Conservation (phyloP, 371 early-diverging fungal species). For the Rhizopus sp. region DNA sequence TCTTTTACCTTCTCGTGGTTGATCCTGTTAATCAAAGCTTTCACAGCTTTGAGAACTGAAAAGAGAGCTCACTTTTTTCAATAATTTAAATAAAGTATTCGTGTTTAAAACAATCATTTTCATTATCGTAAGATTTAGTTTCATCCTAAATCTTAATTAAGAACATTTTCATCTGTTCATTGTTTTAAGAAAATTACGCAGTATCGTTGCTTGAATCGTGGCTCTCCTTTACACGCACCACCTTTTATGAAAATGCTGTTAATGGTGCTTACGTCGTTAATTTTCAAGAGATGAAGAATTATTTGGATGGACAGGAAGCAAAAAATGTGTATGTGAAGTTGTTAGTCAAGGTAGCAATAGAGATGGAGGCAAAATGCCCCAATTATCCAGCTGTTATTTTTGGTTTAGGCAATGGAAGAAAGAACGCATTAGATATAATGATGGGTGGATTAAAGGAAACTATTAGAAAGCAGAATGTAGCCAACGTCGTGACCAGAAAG, state of each 20-base stretch:
- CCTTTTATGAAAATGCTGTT: conserved; percentile 5
- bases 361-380: too few species aligned
- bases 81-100: conserved; percentile 6
- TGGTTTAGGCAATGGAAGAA: conserved; percentile 4
- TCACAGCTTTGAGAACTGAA: conserved; percentile 10
- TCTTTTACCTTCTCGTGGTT: conserved; percentile 18
- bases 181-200: too few species aligned
- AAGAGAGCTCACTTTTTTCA: conserved; percentile 8
- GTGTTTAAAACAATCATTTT: conserved; percentile 1
- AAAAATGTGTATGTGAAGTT: conserved; percentile 5
- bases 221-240: too few species aligned
- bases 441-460: conserved; percentile 4
- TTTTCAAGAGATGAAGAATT: conserved; percentile 5
- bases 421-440: conserved; percentile 5
- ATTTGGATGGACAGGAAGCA: conserved; percentile 3
- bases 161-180: conserved; percentile 2
- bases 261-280: conserved; percentile 1
- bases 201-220: too few species aligned
- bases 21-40: conserved; percentile 17
- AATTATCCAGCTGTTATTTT: conserved; percentile 3
- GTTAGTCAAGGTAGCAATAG: conserved; percentile 3
- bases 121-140: conserved; percentile 2
- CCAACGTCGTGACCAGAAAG: too few species aligned
- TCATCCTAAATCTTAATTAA: conserved; percentile 4
- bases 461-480: conserved; percentile 1